Evolutionary conservation across 106 monocot genomes (phyloP).

Genomic region (Dendrobium huoshanense): DNA sequence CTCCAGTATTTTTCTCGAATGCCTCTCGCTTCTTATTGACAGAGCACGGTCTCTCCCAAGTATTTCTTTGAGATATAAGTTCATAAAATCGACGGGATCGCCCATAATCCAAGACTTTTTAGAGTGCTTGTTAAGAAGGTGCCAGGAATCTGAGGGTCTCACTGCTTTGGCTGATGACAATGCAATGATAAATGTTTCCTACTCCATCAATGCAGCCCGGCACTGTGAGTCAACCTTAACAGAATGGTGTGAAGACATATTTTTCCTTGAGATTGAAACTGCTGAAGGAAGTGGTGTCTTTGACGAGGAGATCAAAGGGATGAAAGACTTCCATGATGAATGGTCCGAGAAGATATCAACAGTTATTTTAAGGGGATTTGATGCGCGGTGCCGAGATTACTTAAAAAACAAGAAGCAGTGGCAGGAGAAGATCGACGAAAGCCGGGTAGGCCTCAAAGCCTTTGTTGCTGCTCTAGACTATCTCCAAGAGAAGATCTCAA

Average conservation of each 20-base stretch:
- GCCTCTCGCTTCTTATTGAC: constrained; percentile 50
- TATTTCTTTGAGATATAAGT: constrained; percentile 50
- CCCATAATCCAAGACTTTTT: constrained; percentile 49
- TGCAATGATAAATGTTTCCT: constrained; percentile 67
- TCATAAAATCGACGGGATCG: constrained; percentile 43
- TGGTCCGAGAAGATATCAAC: constrained; percentile 78
- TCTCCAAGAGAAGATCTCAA: constrained; percentile 69
- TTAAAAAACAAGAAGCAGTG: constrained; percentile 89
- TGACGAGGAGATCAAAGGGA: constrained; percentile 40
- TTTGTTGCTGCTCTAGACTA: constrained; percentile 67
- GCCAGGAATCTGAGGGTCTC: constrained; percentile 93
- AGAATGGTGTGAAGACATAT: constrained; percentile 90
- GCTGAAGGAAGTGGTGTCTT: constrained; percentile 32
- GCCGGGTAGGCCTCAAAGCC: constrained; percentile 26
- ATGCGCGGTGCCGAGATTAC: constrained; percentile 68
- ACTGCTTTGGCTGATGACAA: constrained; percentile 97
- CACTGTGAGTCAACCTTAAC: constrained; percentile 49
- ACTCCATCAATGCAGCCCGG: constrained; percentile 65
- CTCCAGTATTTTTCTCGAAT: constrained; percentile 37
- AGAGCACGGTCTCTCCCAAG: constrained; percentile 58
- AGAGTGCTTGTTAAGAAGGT: constrained; percentile 55
- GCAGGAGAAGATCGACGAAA: constrained; percentile 61
- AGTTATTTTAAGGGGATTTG: constrained; percentile 79
- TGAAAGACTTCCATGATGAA: constrained; percentile 40
- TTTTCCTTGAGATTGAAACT: constrained; percentile 78